These are phyloP conservation scores for Agrostemma githago DNA, from an alignment of 148 eudicot genomes.

Conservation along the genomic window DNA sequence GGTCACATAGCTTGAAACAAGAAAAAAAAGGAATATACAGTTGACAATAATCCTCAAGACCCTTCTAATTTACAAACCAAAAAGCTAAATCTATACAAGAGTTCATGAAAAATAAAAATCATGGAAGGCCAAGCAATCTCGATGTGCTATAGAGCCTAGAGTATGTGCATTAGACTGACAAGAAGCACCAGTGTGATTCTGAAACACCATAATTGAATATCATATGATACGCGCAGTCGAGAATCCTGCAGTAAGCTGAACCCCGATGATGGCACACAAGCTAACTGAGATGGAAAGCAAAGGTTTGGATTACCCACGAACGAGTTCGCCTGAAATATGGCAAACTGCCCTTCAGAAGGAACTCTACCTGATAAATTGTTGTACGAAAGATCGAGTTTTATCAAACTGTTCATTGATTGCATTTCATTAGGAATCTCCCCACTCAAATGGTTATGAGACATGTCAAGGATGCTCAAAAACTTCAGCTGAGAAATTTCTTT, in stretches of 20 bases:
- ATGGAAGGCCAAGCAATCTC: not conserved
- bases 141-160: slow-evolving; percentile 4
- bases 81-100: not conserved
- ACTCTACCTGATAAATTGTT: slow-evolving; percentile 45
- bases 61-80: not conserved
- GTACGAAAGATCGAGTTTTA: slow-evolving; percentile 45
- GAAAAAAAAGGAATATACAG: no score
- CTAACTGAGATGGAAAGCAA: slow-evolving; percentile 25
- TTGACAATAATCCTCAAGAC: no score
- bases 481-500: slow-evolving; percentile 25
- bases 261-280: slow-evolving; percentile 1
- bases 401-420: slow-evolving; percentile 39
- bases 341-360: slow-evolving; percentile 37
- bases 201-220: not conserved
- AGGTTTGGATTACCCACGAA: slow-evolving; percentile 45
- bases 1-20: no score
- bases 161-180: not conserved
- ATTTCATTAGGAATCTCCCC: slow-evolving; percentile 46
- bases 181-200: not conserved
- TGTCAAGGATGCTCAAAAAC: slow-evolving; percentile 31
- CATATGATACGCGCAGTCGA: slow-evolving; percentile 8
- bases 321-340: slow-evolving; percentile 17
- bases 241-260: slow-evolving; percentile 10
- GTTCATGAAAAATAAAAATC: not conserved
- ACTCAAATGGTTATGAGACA: slow-evolving; percentile 39